Base-by-base conservation (phyloP, 768 basidiomycete species). In the Calvatia gigantea region DNA sequence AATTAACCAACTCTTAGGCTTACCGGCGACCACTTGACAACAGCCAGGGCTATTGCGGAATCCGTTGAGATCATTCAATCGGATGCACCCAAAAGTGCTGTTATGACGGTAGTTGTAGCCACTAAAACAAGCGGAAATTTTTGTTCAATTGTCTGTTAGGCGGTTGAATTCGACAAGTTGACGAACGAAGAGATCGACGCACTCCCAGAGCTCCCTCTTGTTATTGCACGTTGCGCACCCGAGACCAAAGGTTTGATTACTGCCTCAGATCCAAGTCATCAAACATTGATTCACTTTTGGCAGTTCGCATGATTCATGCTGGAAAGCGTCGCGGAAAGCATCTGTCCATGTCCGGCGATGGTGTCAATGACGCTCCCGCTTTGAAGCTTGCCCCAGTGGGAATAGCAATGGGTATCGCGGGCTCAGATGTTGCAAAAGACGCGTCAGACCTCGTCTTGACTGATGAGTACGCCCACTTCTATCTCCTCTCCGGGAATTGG, bases 351-450 rank as follows among this genome's bases (percentile, higher is more conserved):
- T 80, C 80, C 15, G 80, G 80, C 15, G 78, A 77, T 53, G 82
- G 81, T 47, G 82, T 84, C 51, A 85, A 84, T 65, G 83, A 85
- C 60, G 76, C 78, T 2, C 82, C 82, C 28, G 77, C 82, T 0
- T 71, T 84, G 52, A 81, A 81, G 62, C 71, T 79, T 14, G 74
- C 79, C 7, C 79, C 80, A 46, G 75, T 83, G 32, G 80, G 82
- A 23, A 78, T 84, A 47, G 81, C 79, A 5, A 84, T 84, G 81
- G 82, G 82, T 44, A 69, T 76, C 67, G 75, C 74, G 25, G 82
- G 81, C 5, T 75, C 74, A 4, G 81, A 83, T 58, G 82, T 84
- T 32, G 82, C 82, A 6, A 76, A 75, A 62, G 79, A 78, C 50
- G 79, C 80, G 1, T 72, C 79, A 8, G 80, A 82, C 62, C 69